A percentile compares a stretch with the other conserved stretches of the same genome.
These are phyloP conservation scores for Oryza meyeriana DNA, from an alignment of 176 grass and related monocot species.

Conservation along the genomic window DNA sequence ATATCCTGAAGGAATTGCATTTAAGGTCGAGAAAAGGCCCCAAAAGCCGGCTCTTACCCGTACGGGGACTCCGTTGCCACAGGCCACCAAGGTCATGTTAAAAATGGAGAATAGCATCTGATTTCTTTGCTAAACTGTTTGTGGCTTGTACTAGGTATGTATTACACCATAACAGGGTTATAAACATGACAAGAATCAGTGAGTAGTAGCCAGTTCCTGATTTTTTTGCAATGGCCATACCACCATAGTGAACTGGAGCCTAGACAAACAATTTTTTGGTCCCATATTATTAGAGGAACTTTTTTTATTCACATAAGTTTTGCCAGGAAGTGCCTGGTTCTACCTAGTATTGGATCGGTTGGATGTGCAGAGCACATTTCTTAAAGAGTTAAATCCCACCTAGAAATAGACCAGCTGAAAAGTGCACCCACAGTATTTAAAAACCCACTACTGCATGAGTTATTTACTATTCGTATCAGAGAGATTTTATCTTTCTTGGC, in stretches of 20 bases:
- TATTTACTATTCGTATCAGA: not conserved
- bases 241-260: not conserved
- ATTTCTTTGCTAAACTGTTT: not conserved
- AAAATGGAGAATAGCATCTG: not conserved
- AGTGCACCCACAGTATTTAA: not conserved
- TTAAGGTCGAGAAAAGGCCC: too few species aligned
- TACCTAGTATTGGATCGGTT: too few species aligned
- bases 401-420: not conserved
- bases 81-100: not conserved
- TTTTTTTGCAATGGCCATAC: not conserved
- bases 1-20: too few species aligned
- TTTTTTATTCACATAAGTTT: not conserved
- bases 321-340: too few species aligned
- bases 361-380: not conserved
- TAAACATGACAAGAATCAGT: not conserved
- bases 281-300: not conserved
- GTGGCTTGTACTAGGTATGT: not conserved
- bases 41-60: too few species aligned
- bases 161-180: not conserved
- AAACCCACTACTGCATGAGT: not conserved
- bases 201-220: not conserved
- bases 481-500: not conserved
- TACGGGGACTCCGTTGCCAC: too few species aligned
- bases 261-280: not conserved
- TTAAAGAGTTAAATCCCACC: not conserved